A percentile compares a stretch with the other conserved stretches of the same genome.
These are phyloP conservation scores for Ochetophila trinervis DNA, from an alignment of 306 rosid genomes.

Conservation along the genomic window DNA sequence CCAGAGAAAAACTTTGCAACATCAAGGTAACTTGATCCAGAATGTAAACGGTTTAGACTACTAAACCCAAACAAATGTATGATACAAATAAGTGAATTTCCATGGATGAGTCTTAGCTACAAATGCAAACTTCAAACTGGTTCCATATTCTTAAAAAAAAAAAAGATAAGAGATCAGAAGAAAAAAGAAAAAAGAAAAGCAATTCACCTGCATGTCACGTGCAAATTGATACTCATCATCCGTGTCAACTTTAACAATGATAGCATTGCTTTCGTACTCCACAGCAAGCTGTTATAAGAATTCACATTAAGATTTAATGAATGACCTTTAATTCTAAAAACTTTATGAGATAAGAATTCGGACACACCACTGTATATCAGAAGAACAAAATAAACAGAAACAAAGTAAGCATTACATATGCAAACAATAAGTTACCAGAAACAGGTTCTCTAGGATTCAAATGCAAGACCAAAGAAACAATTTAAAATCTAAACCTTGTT, in stretches of 20 bases:
- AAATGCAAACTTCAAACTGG: neutral
- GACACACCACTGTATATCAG: too few species aligned
- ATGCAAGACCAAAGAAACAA: neutral
- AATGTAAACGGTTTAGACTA: neutral
- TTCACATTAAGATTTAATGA: neutral
- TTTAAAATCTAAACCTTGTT: too few species aligned
- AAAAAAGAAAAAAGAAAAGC: neutral
- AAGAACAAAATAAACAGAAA: too few species aligned
- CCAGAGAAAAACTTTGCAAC: neutral
- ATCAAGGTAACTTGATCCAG: neutral
- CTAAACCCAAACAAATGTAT: neutral
- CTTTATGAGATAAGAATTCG: too few species aligned
- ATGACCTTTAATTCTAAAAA: too few species aligned
- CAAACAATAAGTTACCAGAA: neutral
- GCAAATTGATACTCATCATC: conserved; percentile 89
- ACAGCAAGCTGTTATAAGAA: conserved; percentile 73
- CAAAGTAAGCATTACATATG: neutral
- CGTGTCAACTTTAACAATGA: conserved; percentile 81
- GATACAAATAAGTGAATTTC: neutral
- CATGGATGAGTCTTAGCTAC: neutral
- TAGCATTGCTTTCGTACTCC: conserved; percentile 59
- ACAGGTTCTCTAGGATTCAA: too few species aligned
- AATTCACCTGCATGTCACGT: conserved; percentile 86
- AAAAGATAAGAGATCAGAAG: neutral
- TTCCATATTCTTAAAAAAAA: neutral